Evolutionary conservation across 768 basidiomycete genomes (phyloP), one percentile per base, ranked within the genome.

Genomic region (Tricholoma hemisulphureum): DNA sequence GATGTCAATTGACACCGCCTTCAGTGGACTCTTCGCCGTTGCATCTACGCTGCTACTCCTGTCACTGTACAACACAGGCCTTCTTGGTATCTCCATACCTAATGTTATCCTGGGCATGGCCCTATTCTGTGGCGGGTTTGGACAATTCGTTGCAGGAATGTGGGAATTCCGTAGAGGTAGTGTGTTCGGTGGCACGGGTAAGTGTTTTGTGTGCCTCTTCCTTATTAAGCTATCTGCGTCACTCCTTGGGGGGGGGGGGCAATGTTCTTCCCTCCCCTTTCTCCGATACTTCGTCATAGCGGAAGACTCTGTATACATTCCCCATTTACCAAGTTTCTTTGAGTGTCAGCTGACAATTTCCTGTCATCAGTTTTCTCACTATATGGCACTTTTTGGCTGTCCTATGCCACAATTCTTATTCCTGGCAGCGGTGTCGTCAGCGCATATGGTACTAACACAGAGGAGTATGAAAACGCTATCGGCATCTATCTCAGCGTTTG

Each of bases 331-430:
- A 6, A 16, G 26, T n/a, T n/a, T n/a, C n/a, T n/a, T n/a, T n/a
- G n/a, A n/a, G n/a, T n/a, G n/a, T n/a, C n/a, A 39, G 20, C 53
- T 65, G 18, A 62, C 45, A 21, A 18, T 55, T 28, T 29, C 49
- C 60, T 48, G 21, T 46, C 9, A 26, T 28, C 63, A 89, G 91
- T 90, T 0, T 94, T 93, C 78, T 78, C 84, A 0, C 87, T 87
- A 1, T 95, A 89, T 59, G 92, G 92, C n/a, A 88, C 85, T 2
- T 95, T 94, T 79, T 95, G 92, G 92, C 75, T 94, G 75, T 91
- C 91, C 6, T 94, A 84, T 52, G 90, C 84, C 5, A 76, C 82
- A 0, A 84, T 95, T 62, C 72, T 88, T 66, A 80, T 91, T 48
- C 93, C 93, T 1, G 79, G 80, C 24, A 81, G 80, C 5, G 91